Percentiles rank a stretch among this genome's conserved stretches.
phyloP scores from a whole-genome alignment of 208 protist species.

The Leishmania tropica region DNA sequence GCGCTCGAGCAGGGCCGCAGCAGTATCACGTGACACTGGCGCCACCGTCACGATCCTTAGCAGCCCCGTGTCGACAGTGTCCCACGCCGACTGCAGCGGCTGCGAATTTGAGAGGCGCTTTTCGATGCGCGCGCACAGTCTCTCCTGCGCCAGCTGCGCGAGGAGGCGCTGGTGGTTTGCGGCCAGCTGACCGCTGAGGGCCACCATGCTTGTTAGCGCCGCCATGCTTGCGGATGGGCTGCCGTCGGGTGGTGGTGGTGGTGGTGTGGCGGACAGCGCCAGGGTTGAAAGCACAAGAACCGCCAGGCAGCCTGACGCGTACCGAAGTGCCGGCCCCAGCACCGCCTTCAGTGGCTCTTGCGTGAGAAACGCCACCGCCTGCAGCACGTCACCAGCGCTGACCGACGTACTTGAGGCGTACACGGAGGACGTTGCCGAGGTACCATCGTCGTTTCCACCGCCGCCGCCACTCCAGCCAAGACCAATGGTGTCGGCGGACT shows the following conservation, averaged over 20 bases:
- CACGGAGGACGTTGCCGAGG: constrained; percentile 11
- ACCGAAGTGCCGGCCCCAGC: constrained; percentile 61
- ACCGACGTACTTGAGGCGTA: constrained; percentile 27
- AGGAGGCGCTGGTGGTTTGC: constrained; percentile 31
- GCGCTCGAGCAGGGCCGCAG: constrained; percentile 6
- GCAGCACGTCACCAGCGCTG: constrained; percentile 39
- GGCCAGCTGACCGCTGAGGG: constrained; percentile 17
- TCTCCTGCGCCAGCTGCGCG: constrained; percentile 31
- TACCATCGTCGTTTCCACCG: constrained; percentile 13
- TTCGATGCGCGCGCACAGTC: constrained; percentile 9
- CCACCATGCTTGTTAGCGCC: constrained; percentile 11
- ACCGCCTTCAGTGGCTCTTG: constrained; percentile 14
- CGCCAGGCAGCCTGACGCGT: constrained; percentile 65
- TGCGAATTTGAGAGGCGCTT: neutral
- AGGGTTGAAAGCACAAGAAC: constrained; percentile 45
- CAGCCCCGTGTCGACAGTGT: neutral
- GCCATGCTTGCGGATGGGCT: neutral
- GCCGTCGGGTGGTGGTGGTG: neutral
- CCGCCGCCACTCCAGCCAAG: constrained; percentile 12
- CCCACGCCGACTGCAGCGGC: neutral
- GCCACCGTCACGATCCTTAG: constrained; percentile 4
- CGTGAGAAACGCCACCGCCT: constrained; percentile 29
- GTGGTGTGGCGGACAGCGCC: neutral
- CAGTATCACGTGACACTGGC: constrained; percentile 3
- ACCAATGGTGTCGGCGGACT: constrained; percentile 30